Evolutionary conservation across 768 basidiomycete genomes (phyloP).

Genomic region (Suillus subalutaceus): DNA sequence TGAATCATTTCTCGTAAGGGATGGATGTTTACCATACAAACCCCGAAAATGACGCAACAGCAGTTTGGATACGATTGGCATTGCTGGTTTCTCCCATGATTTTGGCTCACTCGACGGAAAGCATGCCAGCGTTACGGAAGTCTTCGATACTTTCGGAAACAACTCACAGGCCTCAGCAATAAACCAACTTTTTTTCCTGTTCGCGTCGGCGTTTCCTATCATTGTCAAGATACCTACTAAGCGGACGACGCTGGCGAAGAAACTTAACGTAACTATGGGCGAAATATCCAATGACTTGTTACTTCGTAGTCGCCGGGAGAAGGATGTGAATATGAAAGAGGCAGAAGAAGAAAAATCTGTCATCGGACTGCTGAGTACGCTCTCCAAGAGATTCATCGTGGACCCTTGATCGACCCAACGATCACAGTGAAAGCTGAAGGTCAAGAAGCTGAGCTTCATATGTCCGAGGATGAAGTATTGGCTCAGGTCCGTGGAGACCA

Average conservation of each 20-base stretch:
- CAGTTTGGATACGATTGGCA: constrained; percentile 58
- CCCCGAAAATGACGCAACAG: background rate
- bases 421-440: constrained; percentile 39
- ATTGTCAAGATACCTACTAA: constrained; percentile 37
- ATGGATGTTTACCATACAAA: background rate
- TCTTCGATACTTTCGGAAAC: constrained; percentile 40
- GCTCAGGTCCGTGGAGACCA: constrained; percentile 9
- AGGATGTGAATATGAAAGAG: constrained; percentile 24
- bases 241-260: constrained; percentile 30
- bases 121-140: constrained; percentile 40
- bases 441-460: constrained; percentile 23
- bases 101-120: constrained; percentile 55
- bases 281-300: constrained; percentile 43
- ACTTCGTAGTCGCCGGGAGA: constrained; percentile 36
- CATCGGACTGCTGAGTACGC: constrained; percentile 18
- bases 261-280: constrained; percentile 37
- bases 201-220: constrained; percentile 39
- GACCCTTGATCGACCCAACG: background rate
- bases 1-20: constrained; percentile 33
- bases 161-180: constrained; percentile 22
- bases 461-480: constrained; percentile 27
- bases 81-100: constrained; percentile 60
- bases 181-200: constrained; percentile 38
- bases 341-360: constrained; percentile 22
- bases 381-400: background rate